Evolutionary conservation across 1,284 basidiomycete species (phyloP), one percentile per base, ranked within the genome.

Genomic region (Inonotus obliquus): DNA sequence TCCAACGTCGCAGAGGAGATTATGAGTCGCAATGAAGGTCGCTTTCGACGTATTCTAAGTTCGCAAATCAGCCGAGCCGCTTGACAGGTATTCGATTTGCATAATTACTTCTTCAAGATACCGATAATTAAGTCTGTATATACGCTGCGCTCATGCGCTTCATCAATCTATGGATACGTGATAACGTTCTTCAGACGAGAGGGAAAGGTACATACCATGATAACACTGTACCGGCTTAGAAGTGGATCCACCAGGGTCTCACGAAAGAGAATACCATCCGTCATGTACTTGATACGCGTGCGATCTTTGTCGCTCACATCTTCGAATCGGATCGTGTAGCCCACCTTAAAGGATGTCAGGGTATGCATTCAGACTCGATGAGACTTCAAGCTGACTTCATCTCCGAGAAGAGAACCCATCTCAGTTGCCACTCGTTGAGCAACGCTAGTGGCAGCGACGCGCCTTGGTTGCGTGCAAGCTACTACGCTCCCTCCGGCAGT

Each of bases 321-420:
- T 74, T 99, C 97, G 67, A 99, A 99, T 11, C 97, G 89, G 67
- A 99, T 98, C 2, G 94, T 93, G 73, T 99, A 99, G 6, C 97
- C 96, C 64, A 98, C 95, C 91, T 94, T 59, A 1, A 39, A 48
- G 1, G 17, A 7, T 39, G 29, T 47, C 23, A 27, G 51, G 49
- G 53, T 17, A 23, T 32, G 19, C 25, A 62, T 19, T 35, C 35
- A 38, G 5, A 49, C 23, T 21, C 48, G 62, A 13, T 38, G 25
- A 23, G 39, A 27, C 4, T 69, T 48, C 23, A 48, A 7, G 70
- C 79, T 41, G 57, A 94, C 95, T 79, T 98, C 94, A 65, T 97
- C 91, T 25, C 95, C 95, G n/a, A 97, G 77, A 11, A 86, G 76
- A 7, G 84, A 85, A 4, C 96, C 96, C 45, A 96, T 86, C 76